Evolutionary conservation across 2,329 filamentous ascomycete species (phyloP), one percentile per base, ranked within the genome.

Genomic region (Exophiala sideris): DNA sequence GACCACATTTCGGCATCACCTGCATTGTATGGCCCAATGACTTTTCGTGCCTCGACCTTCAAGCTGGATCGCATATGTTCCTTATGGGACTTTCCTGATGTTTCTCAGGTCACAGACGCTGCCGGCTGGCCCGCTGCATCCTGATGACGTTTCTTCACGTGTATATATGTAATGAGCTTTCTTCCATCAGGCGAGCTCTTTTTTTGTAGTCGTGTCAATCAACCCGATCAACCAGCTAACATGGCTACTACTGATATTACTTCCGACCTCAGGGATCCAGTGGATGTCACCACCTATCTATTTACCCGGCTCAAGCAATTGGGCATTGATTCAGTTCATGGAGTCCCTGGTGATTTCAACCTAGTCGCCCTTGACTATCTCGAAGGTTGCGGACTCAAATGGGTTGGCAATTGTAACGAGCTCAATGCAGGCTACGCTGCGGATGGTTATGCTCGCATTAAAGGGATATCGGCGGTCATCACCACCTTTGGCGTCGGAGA

Each of bases 401-500:
- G 81, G 81, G 78, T 83, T 3, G 82, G 82, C 60, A 84, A 83
- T 64, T 78, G 75, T 67, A 84, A 84, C 66, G 81, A 84, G 67
- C 73, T 84, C 52, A 82, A 83, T 67, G 79, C 79, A 48, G 86
- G 84, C 14, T 91, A 91, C 64, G 87, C 88, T 24, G 86, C 88
- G 14, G 88, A 91, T 72, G 88, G 87, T n/a, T 91, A 91, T 67
- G 87, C 86, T 54, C 81, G 87, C 58, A 79, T 89, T 57, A 63
- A 61, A 21, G 61, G 57, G 10, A 60, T 60, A 9, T 60, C 57
- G 10, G 57, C 57, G 5, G 46, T 61, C 14, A 52, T 84, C 35
- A 84, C 82, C 2, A 84, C 81, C 0, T 82, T 82, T 61, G 82
- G 81, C 4, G 81, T 84, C 1, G 82, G 81, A 5, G 76, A 79